phyloP scores from a whole-genome alignment of 306 rosid species.

The Abrus pulchellus region DNA sequence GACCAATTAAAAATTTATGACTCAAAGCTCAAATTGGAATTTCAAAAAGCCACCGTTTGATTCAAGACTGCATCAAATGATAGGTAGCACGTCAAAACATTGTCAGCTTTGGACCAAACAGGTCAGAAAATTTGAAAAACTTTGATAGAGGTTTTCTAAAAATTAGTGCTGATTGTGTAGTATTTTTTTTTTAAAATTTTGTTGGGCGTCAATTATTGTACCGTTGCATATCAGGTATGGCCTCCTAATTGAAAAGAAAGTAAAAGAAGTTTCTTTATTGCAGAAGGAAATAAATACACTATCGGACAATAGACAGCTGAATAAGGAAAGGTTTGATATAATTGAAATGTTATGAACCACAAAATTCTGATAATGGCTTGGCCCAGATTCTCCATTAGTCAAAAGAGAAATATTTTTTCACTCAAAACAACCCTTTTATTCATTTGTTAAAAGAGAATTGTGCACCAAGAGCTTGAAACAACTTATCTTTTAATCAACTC shows the following conservation, averaged over 20 bases:
- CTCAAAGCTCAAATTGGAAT: constrained; percentile 41
- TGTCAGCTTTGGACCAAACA: constrained; percentile 58
- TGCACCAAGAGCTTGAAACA: constrained; percentile 29
- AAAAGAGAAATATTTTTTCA: constrained; percentile 26
- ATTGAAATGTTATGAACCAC: constrained; percentile 23
- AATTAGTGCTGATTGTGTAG: constrained; percentile 35
- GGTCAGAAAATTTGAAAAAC: constrained; percentile 48
- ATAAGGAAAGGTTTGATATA: constrained; percentile 37
- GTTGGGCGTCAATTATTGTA: constrained; percentile 47
- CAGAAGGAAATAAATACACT: constrained; percentile 29
- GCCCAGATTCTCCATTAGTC: constrained; percentile 27
- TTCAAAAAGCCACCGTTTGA: constrained; percentile 44
- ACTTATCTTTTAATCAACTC: background rate
- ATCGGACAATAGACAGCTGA: constrained; percentile 3
- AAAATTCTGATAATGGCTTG: constrained; percentile 17
- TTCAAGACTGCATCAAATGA: constrained; percentile 47
- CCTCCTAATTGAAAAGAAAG: constrained; percentile 38
- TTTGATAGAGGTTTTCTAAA: constrained; percentile 29
- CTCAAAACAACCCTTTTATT: constrained; percentile 17
- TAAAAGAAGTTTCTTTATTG: constrained; percentile 22
- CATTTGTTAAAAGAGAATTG: background rate
- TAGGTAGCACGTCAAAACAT: constrained; percentile 55
- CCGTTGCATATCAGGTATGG: constrained; percentile 27
- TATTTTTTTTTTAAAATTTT: background rate
- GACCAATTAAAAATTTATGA: constrained; percentile 24